Base-by-base conservation (phyloP, 2,329 filamentous ascomycete species). In the Huntiella abstrusa region DNA sequence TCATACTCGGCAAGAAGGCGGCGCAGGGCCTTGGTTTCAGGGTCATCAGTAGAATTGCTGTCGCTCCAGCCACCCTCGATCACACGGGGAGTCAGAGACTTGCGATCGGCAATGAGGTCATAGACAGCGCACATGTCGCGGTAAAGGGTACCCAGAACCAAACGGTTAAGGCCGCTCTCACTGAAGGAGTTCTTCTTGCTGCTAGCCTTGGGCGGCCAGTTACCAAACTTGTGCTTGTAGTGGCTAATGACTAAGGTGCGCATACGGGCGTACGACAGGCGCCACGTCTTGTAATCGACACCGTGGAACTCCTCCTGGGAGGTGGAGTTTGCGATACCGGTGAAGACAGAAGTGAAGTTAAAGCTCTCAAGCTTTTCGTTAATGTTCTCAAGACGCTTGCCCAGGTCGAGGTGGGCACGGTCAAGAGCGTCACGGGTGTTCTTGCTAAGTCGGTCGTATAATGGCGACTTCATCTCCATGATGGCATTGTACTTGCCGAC, bases 141-240 rank as follows among this genome's bases (percentile, higher is more conserved):
- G 62, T 95, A 96, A 6, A 96, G 64, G 38, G 83, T 78, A 57
- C 77, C 76, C 37, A 95, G 66, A 4, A 94, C 83, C 39, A 85
- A 63, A 17, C 91, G 73, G 60, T 95, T 95, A 16, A 96, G 69
- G 0, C 88, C 88, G 53, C 77, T 83, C 54, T 87, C 85, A 22
- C 82, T 79, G 52, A 94, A 84, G 1, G 79, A 73, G 57, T 94
- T 93, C 70, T 92, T 94, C 69, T 92, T 93, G 54, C 78, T 88
- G 55, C 73, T 81, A 2, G 86, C 85, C 59, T 91, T 93, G 6
- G 91, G 88, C 2, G 91, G 87, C 88, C 88, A 92, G 58, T 70
- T 77, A 15, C 72, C 71, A 47, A 77, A 71, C 3, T 65, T 63
- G 10, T 63, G 56, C 58, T 73, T 77, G 57, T 76, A 76, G 59